These are phyloP conservation scores for Diaporthe helianthi DNA, from an alignment of 2,329 filamentous ascomycete genomes.

Conservation along the genomic window DNA sequence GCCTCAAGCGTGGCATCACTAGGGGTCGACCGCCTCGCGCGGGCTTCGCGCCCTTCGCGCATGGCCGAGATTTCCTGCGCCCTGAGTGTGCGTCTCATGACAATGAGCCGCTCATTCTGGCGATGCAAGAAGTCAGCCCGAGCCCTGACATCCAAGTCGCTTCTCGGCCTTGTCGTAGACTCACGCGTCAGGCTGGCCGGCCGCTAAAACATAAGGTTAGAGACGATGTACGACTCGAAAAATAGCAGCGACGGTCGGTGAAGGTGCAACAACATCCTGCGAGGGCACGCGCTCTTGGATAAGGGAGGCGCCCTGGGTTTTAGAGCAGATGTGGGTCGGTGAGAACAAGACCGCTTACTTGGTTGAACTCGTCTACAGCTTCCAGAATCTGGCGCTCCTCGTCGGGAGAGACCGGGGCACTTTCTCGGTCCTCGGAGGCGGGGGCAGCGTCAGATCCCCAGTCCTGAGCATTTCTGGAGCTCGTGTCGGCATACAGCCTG, in stretches of 20 bases:
- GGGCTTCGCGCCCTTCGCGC: conserved; percentile 25
- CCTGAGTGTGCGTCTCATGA: conserved; percentile 23
- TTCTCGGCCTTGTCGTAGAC: not conserved
- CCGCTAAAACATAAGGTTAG: conserved; percentile 26
- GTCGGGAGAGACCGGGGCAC: conserved; percentile 4
- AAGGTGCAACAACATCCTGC: not conserved
- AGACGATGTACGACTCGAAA: not conserved
- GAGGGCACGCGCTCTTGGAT: not conserved
- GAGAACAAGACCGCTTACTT: conserved; percentile 32
- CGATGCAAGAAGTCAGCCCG: not conserved
- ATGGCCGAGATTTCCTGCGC: conserved; percentile 17
- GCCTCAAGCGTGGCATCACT: conserved; percentile 17
- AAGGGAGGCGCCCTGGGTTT: not conserved
- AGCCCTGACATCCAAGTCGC: conserved; percentile 12
- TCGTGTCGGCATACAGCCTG: conserved; percentile 30
- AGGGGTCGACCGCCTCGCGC: not conserved
- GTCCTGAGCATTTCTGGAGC: conserved; percentile 20
- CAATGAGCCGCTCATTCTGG: conserved; percentile 22
- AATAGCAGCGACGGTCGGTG: not conserved
- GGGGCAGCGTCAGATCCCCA: conserved; percentile 9
- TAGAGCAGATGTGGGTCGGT: not conserved
- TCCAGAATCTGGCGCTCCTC: not conserved
- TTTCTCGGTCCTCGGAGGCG: not conserved
- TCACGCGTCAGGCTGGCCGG: conserved; percentile 15
- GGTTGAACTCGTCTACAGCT: conserved; percentile 5